A percentile compares a stretch with the other conserved stretches of the same genome.
These are phyloP conservation scores for Rosa persica DNA, from an alignment of 306 rosid species.

Conservation along the genomic window DNA sequence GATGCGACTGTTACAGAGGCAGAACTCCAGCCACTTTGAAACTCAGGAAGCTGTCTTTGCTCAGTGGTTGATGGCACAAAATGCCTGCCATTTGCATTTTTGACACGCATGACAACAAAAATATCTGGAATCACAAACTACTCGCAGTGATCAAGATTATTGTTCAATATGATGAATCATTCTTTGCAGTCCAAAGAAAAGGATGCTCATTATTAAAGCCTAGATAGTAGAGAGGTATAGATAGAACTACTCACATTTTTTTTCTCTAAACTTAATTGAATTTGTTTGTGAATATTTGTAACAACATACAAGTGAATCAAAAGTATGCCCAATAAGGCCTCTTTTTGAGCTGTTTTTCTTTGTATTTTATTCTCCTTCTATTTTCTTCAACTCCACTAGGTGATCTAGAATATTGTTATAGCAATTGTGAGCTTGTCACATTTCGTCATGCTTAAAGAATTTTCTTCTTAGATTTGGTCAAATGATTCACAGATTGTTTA, in stretches of 20 bases:
- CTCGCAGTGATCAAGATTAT: slow-evolving; percentile 34
- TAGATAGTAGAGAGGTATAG: slow-evolving; percentile 33
- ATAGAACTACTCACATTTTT: slow-evolving; percentile 20
- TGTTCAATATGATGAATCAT: slow-evolving; percentile 26
- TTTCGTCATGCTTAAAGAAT: neutral
- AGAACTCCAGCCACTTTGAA: slow-evolving; percentile 88
- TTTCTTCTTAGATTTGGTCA: neutral
- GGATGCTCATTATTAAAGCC: slow-evolving; percentile 13
- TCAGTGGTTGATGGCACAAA: slow-evolving; percentile 20
- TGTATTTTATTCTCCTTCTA: neutral
- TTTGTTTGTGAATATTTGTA: slow-evolving; percentile 43
- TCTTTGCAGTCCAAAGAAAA: slow-evolving; percentile 21
- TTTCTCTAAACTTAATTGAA: slow-evolving; percentile 23
- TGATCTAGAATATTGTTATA: neutral
- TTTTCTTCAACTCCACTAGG: neutral
- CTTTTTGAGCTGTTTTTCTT: neutral
- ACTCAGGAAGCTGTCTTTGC: slow-evolving; percentile 21
- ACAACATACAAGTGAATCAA: slow-evolving; percentile 34
- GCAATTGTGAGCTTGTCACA: slow-evolving; percentile 3
- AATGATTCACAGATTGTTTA: neutral
- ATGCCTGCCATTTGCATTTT: slow-evolving; percentile 25
- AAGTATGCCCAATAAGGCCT: slow-evolving; percentile 29
- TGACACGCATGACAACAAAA: slow-evolving; percentile 11
- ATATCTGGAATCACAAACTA: slow-evolving; percentile 1
- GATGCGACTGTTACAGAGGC: slow-evolving; percentile 63